phyloP scores from a whole-genome alignment of 2,329 filamentous ascomycete genomes.

The Thielaviopsis ethacetica region DNA sequence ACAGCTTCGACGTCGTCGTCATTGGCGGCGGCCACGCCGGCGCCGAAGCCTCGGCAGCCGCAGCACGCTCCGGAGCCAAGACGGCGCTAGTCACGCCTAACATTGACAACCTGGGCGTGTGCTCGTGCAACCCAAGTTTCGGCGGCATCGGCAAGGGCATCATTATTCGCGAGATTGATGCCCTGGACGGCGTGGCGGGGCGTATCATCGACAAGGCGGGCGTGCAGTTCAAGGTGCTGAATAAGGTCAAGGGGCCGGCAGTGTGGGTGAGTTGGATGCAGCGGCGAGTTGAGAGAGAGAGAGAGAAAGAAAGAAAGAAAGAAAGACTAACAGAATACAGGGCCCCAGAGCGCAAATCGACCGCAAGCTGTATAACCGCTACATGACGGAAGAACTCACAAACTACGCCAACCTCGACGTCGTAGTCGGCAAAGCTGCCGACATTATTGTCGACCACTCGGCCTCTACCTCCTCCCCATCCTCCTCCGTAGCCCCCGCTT shows the following conservation, averaged over 20 bases:
- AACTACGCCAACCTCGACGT: slow-evolving; percentile 65
- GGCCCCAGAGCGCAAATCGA: slow-evolving; percentile 94
- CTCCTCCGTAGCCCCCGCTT: slow-evolving; percentile 16
- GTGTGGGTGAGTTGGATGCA: slow-evolving; percentile 49
- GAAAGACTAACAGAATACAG: slow-evolving; percentile 17
- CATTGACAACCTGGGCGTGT: slow-evolving; percentile 76
- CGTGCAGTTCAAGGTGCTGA: slow-evolving; percentile 83
- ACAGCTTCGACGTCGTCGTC: slow-evolving; percentile 73
- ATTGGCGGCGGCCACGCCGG: slow-evolving; percentile 94
- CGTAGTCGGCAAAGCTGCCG: slow-evolving; percentile 74
- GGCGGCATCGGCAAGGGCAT: slow-evolving; percentile 98
- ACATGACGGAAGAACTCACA: slow-evolving; percentile 79
- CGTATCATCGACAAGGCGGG: slow-evolving; percentile 85
- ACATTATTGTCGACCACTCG: slow-evolving; percentile 46
- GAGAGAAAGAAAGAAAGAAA: background rate
- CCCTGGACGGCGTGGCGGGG: slow-evolving; percentile 76
- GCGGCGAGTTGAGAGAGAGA: background rate
- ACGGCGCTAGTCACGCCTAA: slow-evolving; percentile 85
- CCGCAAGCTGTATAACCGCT: slow-evolving; percentile 66
- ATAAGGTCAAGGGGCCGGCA: slow-evolving; percentile 77
- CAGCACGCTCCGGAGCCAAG: slow-evolving; percentile 72
- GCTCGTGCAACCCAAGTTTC: slow-evolving; percentile 93
- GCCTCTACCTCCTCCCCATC: slow-evolving; percentile 36
- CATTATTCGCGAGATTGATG: slow-evolving; percentile 89
- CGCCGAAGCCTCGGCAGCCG: slow-evolving; percentile 80